Conservation (phyloP, 495 filamentous ascomycete species). For the Achaetomiella virescens region DNA sequence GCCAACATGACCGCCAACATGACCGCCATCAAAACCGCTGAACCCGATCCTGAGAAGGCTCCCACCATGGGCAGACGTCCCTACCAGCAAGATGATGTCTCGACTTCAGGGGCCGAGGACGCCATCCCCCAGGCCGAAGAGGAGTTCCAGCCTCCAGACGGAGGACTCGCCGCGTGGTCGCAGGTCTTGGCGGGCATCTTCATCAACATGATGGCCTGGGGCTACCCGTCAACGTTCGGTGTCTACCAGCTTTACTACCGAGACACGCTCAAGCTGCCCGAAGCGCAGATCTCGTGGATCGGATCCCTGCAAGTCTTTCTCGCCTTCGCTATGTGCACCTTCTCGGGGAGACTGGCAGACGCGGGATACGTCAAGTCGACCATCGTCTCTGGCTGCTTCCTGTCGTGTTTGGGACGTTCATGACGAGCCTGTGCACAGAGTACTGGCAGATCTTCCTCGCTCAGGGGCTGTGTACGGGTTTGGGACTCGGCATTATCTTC, state of each 20-base stretch:
- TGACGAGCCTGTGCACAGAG: conserved; percentile 35
- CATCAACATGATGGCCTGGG: conserved; percentile 39
- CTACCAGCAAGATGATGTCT: neutral
- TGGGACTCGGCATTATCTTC: conserved; percentile 40
- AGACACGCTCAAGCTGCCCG: conserved; percentile 36
- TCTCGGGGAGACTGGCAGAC: conserved; percentile 39
- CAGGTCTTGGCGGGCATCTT: conserved; percentile 37
- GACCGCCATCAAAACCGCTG: neutral
- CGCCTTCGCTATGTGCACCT: conserved; percentile 32
- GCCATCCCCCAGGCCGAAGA: neutral
- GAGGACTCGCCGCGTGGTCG: conserved; percentile 37
- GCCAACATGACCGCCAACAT: neutral
- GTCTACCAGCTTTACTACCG: conserved; percentile 44
- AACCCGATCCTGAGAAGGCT: conserved; percentile 11
- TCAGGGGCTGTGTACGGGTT: conserved; percentile 37
- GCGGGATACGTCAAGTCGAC: conserved; percentile 37
- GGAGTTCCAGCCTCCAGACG: conserved; percentile 32
- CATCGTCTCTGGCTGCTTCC: conserved; percentile 27
- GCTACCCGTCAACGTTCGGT: conserved; percentile 39
- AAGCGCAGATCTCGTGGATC: conserved; percentile 41
- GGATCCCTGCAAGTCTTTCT: conserved; percentile 43
- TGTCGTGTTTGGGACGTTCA: conserved; percentile 40
- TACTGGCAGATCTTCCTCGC: conserved; percentile 44
- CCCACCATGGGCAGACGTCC: neutral
- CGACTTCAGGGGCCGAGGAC: neutral